Percentiles rank a stretch among this genome's conserved stretches.
These are phyloP conservation scores for Aspergillus sergii DNA, from an alignment of 2,329 filamentous ascomycete genomes.

Conservation along the genomic window DNA sequence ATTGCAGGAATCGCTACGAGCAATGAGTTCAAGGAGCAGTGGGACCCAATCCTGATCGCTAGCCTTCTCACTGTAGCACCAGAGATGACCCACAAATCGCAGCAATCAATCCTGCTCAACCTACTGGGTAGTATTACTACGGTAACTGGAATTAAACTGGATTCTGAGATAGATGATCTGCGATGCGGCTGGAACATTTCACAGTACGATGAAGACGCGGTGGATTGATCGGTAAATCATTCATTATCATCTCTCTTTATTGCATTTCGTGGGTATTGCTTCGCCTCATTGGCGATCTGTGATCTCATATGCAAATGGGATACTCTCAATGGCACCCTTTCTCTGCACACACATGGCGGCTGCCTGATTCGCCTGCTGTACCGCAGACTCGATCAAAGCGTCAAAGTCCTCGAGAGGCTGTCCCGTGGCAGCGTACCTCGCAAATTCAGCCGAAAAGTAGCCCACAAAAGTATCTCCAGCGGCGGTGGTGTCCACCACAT, in stretches of 20 bases:
- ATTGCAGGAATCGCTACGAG: slow-evolving; percentile 27
- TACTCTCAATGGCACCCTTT: slow-evolving; percentile 50
- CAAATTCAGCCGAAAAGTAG: slow-evolving; percentile 4
- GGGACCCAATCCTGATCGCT: slow-evolving; percentile 27
- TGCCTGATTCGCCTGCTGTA: slow-evolving; percentile 46
- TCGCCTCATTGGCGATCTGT: neutral
- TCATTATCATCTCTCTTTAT: neutral
- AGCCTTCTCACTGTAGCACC: slow-evolving; percentile 23
- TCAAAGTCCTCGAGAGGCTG: slow-evolving; percentile 71
- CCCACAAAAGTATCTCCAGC: slow-evolving; percentile 95
- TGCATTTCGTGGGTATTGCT: neutral
- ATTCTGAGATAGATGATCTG: slow-evolving; percentile 19
- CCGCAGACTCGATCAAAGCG: slow-evolving; percentile 46
- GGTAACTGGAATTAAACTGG: slow-evolving; percentile 26
- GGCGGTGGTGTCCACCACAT: slow-evolving; percentile 88
- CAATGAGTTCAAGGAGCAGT: slow-evolving; percentile 29
- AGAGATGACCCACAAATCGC: slow-evolving; percentile 29
- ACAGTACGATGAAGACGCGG: slow-evolving; percentile 23
- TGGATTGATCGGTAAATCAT: neutral
- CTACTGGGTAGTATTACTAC: slow-evolving; percentile 18
- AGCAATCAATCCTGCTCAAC: slow-evolving; percentile 22
- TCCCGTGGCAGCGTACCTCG: slow-evolving; percentile 49
- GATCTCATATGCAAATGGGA: slow-evolving; percentile 51
- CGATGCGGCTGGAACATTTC: slow-evolving; percentile 23
- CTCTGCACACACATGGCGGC: slow-evolving; percentile 48